Conservation (phyloP, 257 asterid species). For the Buddleja alternifolia region DNA sequence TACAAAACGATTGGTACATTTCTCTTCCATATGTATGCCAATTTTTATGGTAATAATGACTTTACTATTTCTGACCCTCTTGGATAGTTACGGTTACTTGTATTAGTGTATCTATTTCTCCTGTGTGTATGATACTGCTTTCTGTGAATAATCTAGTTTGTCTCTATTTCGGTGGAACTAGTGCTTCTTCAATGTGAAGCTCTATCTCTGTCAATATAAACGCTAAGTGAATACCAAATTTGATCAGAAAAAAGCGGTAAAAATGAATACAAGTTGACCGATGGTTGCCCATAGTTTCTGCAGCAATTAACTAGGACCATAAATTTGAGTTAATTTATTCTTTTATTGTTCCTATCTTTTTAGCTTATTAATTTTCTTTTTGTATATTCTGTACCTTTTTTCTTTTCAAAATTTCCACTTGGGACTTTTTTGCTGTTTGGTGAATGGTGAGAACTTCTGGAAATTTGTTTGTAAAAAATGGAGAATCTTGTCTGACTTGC, state of each 20-base stretch:
- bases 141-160: not conserved
- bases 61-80: not conserved
- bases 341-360: no score
- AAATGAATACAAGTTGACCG: not conserved
- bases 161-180: not conserved
- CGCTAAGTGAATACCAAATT: not conserved
- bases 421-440: no score
- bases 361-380: no score
- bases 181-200: not conserved
- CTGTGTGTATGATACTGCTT: not conserved
- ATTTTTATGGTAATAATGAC: not conserved
- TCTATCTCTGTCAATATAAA: not conserved
- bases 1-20: constrained; percentile 63
- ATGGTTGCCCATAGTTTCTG: no score
- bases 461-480: no score
- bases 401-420: no score
- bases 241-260: not conserved
- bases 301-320: no score
- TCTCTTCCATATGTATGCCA: not conserved
- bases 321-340: no score
- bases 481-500: no score
- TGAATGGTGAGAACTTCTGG: no score
- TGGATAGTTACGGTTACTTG: not conserved
- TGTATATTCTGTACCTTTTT: no score
- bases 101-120: constrained; percentile 5